These are phyloP conservation scores for Spizellomyces punctatus DNA, from an alignment of 192 early-diverging fungal species.

Conservation along the genomic window DNA sequence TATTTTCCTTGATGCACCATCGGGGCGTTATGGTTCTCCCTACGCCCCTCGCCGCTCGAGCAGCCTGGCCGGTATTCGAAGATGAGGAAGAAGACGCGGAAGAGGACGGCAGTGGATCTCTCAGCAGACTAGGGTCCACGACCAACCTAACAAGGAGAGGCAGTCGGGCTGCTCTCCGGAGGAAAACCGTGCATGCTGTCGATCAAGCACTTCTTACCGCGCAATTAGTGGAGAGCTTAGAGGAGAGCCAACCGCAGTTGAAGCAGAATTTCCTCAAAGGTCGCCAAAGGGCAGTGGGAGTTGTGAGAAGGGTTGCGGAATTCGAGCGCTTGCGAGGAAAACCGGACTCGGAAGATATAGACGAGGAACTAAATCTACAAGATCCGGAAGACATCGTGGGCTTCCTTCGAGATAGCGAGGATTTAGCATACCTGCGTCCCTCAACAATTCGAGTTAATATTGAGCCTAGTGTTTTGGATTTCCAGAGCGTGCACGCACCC, in stretches of 20 bases:
- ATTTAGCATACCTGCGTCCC: conserved; percentile 48
- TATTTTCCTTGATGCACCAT: conserved; percentile 53
- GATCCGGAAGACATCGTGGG: conserved; percentile 56
- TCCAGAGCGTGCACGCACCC: conserved; percentile 54
- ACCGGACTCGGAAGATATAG: conserved; percentile 11
- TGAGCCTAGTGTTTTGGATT: conserved; percentile 50
- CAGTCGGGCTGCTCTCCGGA: not conserved
- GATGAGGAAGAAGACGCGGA: conserved; percentile 44
- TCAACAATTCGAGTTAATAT: conserved; percentile 44
- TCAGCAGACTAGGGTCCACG: conserved; percentile 12
- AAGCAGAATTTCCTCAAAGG: conserved; percentile 37
- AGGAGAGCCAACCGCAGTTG: conserved; percentile 43
- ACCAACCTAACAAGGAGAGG: not conserved
- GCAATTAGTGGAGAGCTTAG: conserved; percentile 41
- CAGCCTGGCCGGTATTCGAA: conserved; percentile 41
- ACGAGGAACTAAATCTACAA: conserved; percentile 27
- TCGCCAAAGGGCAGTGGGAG: conserved; percentile 30
- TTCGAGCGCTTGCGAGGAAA: conserved; percentile 19
- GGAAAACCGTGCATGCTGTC: conserved; percentile 14
- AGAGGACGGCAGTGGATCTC: conserved; percentile 17
- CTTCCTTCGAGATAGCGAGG: conserved; percentile 54
- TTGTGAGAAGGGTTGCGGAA: conserved; percentile 40
- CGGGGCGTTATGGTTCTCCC: conserved; percentile 52
- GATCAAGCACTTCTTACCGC: conserved; percentile 35
- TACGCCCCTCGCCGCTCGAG: conserved; percentile 25